A percentile compares a stretch with the other conserved stretches of the same genome.
Conservation (phyloP, 257 asterid genomes). For the Jasminum sambac region DNA sequence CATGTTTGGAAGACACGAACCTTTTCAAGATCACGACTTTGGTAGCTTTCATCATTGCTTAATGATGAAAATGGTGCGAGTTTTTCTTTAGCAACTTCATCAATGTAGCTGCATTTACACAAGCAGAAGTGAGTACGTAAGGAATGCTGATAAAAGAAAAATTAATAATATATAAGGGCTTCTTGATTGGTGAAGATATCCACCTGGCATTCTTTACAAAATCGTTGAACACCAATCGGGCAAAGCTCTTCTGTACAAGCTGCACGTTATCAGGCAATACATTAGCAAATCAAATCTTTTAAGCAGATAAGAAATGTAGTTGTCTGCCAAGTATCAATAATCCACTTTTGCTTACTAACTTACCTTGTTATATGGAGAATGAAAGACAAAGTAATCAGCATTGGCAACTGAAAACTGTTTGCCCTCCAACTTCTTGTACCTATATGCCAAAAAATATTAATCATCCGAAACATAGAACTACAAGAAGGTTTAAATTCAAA, state of each 20-base stretch:
- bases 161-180: conserved; percentile 10
- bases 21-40: conserved; percentile 98
- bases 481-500: not conserved
- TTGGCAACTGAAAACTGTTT: conserved; percentile 74
- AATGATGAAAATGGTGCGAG: conserved; percentile 71
- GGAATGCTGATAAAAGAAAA: too few species aligned
- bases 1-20: conserved; percentile 32
- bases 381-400: conserved; percentile 84
- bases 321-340: too few species aligned
- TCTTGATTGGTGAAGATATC: conserved; percentile 17
- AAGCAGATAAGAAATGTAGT: not conserved
- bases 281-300: not conserved
- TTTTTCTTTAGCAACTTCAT: conserved; percentile 76
- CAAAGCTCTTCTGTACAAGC: conserved; percentile 98
- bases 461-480: conserved; percentile 15
- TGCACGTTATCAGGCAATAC: conserved; percentile 42
- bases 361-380: conserved; percentile 99
- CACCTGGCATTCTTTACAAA: conserved; percentile 73
- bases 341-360: conserved; percentile 22
- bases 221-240: conserved; percentile 82
- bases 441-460: conserved; percentile 32
- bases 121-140: conserved; percentile 21
- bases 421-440: conserved; percentile 84
- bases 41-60: conserved; percentile 75
- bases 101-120: conserved; percentile 62